Percentiles rank a stretch among this genome's conserved stretches.
These are phyloP conservation scores for Dendrobium catenatum DNA, from an alignment of 106 monocot species.

Conservation along the genomic window DNA sequence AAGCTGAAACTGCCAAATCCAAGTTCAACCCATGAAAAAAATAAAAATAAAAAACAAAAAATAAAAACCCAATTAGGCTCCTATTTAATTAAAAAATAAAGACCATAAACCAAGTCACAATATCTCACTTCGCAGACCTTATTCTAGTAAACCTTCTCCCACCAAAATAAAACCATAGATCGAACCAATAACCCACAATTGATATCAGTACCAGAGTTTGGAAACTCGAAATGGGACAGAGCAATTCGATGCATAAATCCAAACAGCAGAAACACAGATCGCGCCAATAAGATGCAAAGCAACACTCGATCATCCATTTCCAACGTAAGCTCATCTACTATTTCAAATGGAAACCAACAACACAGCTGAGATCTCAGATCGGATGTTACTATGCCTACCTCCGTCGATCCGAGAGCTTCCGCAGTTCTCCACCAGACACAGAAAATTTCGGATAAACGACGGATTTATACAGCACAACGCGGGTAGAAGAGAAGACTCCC, in stretches of 20 bases:
- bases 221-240: not conserved
- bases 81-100: not conserved
- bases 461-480: not conserved
- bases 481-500: not conserved
- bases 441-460: not conserved
- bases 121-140: not conserved
- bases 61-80: not conserved
- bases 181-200: not conserved
- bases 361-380: not conserved
- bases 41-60: not conserved
- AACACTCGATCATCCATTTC: not conserved
- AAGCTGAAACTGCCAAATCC: not conserved
- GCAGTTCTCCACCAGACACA: not conserved
- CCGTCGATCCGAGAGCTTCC: not conserved
- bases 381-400: not conserved
- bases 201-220: not conserved
- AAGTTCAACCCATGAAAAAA: not conserved
- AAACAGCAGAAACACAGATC: not conserved
- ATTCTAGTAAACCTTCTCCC: not conserved
- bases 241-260: not conserved
- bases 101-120: not conserved
- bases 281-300: not conserved
- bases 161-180: not conserved
- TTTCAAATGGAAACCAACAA: not conserved
- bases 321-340: not conserved